Evolutionary conservation across 768 basidiomycete genomes (phyloP).

Genomic region (Agaricus subrufescens): DNA sequence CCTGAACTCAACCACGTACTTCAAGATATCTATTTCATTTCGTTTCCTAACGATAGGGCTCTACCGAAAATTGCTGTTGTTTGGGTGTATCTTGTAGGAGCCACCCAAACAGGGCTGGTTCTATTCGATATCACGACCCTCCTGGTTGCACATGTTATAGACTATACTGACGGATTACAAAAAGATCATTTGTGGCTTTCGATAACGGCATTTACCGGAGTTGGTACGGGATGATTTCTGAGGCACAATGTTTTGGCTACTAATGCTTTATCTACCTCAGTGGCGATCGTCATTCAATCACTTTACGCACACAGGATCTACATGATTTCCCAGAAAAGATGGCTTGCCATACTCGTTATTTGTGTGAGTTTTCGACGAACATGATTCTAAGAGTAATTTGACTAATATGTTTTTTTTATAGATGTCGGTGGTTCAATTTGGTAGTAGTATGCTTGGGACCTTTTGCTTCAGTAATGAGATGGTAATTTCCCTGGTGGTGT

Average conservation of each 20-base stretch:
- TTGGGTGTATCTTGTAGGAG: no score
- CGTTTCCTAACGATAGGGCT: no score
- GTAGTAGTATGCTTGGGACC: background rate
- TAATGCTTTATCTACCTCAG: background rate
- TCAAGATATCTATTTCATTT: background rate
- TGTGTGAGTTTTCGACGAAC: background rate
- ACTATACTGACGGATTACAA: no score
- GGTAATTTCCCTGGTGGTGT: background rate
- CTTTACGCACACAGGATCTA: background rate
- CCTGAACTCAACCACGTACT: no score
- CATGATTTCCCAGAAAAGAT: background rate
- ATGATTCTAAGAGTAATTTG: background rate
- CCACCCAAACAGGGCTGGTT: no score
- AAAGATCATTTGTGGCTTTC: background rate
- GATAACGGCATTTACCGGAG: background rate
- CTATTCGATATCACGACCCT: background rate
- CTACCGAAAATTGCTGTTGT: no score
- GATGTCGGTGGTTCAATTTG: background rate
- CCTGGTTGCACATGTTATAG: no score
- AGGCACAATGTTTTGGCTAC: background rate
- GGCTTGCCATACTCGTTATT: background rate
- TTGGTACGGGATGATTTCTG: background rate
- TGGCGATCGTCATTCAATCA: background rate
- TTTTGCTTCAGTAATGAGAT: background rate
- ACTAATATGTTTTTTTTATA: background rate